Evolutionary conservation across 805 yeast genomes (phyloP).

Genomic region (Wickerhamiella sergipiensis): DNA sequence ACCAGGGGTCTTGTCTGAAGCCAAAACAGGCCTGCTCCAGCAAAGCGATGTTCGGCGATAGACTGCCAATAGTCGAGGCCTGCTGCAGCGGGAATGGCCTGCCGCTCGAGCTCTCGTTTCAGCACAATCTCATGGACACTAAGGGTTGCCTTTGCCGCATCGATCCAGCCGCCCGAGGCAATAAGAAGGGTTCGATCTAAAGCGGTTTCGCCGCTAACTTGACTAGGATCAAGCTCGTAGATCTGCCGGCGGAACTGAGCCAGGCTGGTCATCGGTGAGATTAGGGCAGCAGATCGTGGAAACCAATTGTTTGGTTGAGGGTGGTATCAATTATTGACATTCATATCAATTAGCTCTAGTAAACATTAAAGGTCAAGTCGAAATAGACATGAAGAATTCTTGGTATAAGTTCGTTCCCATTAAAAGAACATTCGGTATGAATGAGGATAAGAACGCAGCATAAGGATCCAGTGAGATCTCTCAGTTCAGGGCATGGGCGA

Average conservation of each 20-base stretch:
- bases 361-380: too few species aligned
- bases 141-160: slow-evolving; percentile 13
- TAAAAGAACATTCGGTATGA: too few species aligned
- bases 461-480: too few species aligned
- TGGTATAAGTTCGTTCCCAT: too few species aligned
- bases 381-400: too few species aligned
- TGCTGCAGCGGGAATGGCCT: slow-evolving; percentile 12
- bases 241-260: not conserved
- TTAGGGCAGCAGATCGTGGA: too few species aligned
- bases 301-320: too few species aligned
- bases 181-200: slow-evolving; percentile 8
- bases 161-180: slow-evolving; percentile 15
- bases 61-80: slow-evolving; percentile 14
- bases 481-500: too few species aligned
- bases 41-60: slow-evolving; percentile 2
- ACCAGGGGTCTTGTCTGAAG: slow-evolving; percentile 11
- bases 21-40: slow-evolving; percentile 9
- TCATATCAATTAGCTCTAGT: too few species aligned
- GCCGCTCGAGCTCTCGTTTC: slow-evolving; percentile 6
- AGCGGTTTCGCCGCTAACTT: not conserved
- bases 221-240: not conserved
- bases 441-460: too few species aligned
- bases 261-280: not conserved
- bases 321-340: too few species aligned
- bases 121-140: slow-evolving; percentile 11